A percentile compares a stretch with the other conserved stretches of the same genome.
Conservation (phyloP, 805 yeast genomes). For the Henningerozyma blattae region DNA sequence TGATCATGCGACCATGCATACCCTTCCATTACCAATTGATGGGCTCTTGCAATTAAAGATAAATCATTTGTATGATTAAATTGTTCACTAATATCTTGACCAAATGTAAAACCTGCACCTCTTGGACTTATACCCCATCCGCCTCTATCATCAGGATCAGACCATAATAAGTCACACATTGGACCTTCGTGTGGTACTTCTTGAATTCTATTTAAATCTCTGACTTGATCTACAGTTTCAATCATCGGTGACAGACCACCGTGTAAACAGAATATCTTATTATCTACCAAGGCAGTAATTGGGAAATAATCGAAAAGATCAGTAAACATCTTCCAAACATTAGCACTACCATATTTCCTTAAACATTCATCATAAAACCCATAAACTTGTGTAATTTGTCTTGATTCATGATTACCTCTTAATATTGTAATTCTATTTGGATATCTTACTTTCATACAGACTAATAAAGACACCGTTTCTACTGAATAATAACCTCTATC, state of each 20-base stretch:
- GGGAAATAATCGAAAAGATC: conserved; percentile 90
- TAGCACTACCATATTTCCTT: conserved; percentile 84
- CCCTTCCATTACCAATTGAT: conserved; percentile 97
- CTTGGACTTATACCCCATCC: conserved; percentile 98
- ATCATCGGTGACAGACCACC: conserved; percentile 95
- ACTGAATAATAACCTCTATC: conserved; percentile 76
- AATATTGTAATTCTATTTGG: conserved; percentile 85
- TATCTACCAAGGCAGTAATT: conserved; percentile 84
- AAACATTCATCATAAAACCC: conserved; percentile 94
- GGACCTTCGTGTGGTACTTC: conserved; percentile 98
- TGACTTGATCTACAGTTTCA: conserved; percentile 83
- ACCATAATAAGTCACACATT: conserved; percentile 94
- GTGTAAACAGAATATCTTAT: conserved; percentile 81
- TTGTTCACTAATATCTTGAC: conserved; percentile 87
- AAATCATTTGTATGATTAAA: conserved; percentile 85
- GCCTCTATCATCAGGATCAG: conserved; percentile 95
- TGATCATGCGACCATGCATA: conserved; percentile 92
- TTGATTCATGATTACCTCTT: conserved; percentile 90
- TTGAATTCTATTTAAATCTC: conserved; percentile 82
- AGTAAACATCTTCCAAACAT: conserved; percentile 87
- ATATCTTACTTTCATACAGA: conserved; percentile 85
- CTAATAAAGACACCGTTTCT: conserved; percentile 79
- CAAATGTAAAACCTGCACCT: conserved; percentile 98
- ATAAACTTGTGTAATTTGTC: conserved; percentile 93
- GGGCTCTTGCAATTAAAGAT: conserved; percentile 83